These are phyloP conservation scores for Lactarius akahatsu DNA, from an alignment of 768 basidiomycete genomes.

Conservation along the genomic window DNA sequence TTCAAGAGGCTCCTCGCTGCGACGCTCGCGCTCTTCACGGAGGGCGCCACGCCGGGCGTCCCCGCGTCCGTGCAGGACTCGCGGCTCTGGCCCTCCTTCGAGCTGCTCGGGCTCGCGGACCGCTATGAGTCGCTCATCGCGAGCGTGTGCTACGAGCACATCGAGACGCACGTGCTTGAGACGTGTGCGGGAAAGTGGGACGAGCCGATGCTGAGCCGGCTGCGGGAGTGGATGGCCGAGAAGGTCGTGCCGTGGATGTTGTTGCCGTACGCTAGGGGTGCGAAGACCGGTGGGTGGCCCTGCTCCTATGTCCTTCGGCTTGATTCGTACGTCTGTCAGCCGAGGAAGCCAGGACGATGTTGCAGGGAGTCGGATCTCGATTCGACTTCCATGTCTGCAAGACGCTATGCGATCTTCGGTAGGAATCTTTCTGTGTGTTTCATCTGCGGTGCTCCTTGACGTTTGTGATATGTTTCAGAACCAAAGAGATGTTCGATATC, in stretches of 20 bases:
- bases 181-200: slow-evolving; percentile 72
- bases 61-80: slow-evolving; percentile 37
- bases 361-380: slow-evolving; percentile 74
- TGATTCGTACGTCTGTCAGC: slow-evolving; percentile 38
- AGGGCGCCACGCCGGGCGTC: slow-evolving; percentile 14
- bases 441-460: background rate
- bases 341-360: slow-evolving; percentile 67
- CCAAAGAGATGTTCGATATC: slow-evolving; percentile 90
- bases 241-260: slow-evolving; percentile 86
- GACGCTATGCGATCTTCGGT: slow-evolving; percentile 85
- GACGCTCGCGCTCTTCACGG: slow-evolving; percentile 42
- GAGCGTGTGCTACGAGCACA: slow-evolving; percentile 81
- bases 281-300: slow-evolving; percentile 48
- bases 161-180: slow-evolving; percentile 68
- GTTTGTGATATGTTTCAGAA: slow-evolving; percentile 39
- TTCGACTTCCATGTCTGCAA: slow-evolving; percentile 95
- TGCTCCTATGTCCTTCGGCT: background rate
- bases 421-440: slow-evolving; percentile 28
- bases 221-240: slow-evolving; percentile 76
- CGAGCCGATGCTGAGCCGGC: slow-evolving; percentile 54
- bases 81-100: slow-evolving; percentile 59
- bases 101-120: slow-evolving; percentile 71
- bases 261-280: slow-evolving; percentile 70
- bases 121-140: slow-evolving; percentile 83
- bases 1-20: slow-evolving; percentile 66